phyloP scores from a whole-genome alignment of 345 rosid genomes.

The Turnera subulata region DNA sequence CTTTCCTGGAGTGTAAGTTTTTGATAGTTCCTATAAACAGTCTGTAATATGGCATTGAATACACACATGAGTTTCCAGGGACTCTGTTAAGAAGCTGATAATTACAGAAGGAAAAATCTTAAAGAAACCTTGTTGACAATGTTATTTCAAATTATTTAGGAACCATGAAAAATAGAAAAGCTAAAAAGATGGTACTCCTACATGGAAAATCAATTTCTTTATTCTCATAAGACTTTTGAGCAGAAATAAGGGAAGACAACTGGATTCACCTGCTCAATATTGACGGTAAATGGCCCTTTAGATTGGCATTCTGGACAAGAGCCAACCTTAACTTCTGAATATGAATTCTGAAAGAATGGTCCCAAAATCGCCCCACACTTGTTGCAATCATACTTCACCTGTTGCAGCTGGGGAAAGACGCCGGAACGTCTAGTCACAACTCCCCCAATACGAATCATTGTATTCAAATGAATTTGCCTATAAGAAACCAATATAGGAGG shows the following conservation, averaged over 20 bases:
- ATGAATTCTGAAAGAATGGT: conserved; percentile 94
- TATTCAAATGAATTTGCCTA: conserved; percentile 97
- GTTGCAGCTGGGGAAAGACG: conserved; percentile 97
- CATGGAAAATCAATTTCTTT: not conserved
- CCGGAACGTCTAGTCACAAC: conserved; percentile 97
- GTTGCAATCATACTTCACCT: conserved; percentile 95
- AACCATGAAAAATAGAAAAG: not conserved
- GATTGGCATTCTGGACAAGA: conserved; percentile 99
- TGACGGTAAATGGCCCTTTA: conserved; percentile 93
- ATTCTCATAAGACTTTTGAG: not conserved
- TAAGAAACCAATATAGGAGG: conserved; percentile 11
- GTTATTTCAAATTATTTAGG: too few species aligned
- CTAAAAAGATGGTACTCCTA: too few species aligned
- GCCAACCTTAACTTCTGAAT: conserved; percentile 97
- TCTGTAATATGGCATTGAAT: conserved; percentile 44
- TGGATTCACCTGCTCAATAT: conserved; percentile 74
- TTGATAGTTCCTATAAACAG: conserved; percentile 94
- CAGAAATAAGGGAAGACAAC: conserved; percentile 6
- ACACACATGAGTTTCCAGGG: not conserved
- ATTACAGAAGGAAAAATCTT: not conserved
- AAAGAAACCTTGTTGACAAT: not conserved
- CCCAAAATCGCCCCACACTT: conserved; percentile 91
- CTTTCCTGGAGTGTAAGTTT: conserved; percentile 97
- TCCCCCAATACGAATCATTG: conserved; percentile 98
- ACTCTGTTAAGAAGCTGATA: too few species aligned